A percentile compares a stretch with the other conserved stretches of the same genome.
phyloP scores from a whole-genome alignment of 176 grass and related monocot genomes.

The Pharus latifolius region DNA sequence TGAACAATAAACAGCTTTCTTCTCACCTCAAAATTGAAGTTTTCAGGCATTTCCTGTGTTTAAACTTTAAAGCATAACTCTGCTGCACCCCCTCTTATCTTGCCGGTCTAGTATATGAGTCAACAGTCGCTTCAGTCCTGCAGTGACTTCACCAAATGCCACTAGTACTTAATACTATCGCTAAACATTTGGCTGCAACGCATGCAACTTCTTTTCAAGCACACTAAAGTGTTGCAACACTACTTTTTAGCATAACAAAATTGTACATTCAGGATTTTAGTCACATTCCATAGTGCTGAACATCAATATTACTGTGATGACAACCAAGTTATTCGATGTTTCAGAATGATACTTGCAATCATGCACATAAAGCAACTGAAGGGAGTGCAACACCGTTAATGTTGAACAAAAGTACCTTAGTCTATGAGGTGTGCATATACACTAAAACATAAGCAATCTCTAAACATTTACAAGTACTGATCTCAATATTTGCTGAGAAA shows the following conservation, averaged over 20 bases:
- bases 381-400: background rate
- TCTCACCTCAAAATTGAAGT: too few species aligned
- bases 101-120: background rate
- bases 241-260: too few species aligned
- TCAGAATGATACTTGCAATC: background rate
- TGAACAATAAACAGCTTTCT: too few species aligned
- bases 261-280: background rate
- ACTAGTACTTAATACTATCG: background rate
- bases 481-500: background rate
- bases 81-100: background rate
- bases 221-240: too few species aligned
- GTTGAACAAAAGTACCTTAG: background rate
- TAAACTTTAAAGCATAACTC: background rate
- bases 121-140: too few species aligned
- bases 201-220: too few species aligned
- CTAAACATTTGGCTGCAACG: too few species aligned
- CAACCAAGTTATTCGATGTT: background rate
- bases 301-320: background rate
- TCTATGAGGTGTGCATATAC: background rate
- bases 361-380: background rate
- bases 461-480: constrained; percentile 1
- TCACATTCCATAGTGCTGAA: background rate
- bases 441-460: background rate
- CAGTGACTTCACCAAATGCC: background rate
- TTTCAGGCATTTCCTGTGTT: background rate